Evolutionary conservation across 208 protist species (phyloP).

Genomic region (Crithidia sp.): DNA sequence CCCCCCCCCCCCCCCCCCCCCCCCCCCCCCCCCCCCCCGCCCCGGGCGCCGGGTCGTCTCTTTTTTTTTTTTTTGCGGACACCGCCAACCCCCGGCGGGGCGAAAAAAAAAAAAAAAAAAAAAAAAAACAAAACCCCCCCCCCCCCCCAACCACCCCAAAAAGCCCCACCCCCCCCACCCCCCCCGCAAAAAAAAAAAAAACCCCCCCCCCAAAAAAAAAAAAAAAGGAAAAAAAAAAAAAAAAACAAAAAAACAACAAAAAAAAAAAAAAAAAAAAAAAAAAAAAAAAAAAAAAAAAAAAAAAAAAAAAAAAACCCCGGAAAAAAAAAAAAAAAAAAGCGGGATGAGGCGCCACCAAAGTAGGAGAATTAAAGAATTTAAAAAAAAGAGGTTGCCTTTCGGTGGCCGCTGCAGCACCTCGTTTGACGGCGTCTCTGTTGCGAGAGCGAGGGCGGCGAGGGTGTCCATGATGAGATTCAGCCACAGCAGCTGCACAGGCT

Average conservation of each 20-base stretch:
- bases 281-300: not conserved
- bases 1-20: too few species aligned
- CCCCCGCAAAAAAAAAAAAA: too few species aligned
- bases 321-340: constrained; percentile 19
- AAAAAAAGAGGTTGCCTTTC: constrained; percentile 38
- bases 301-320: too few species aligned
- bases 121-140: constrained; percentile 2
- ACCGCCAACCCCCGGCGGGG: too few species aligned
- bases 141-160: too few species aligned
- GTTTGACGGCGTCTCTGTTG: constrained; percentile 87
- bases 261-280: not conserved
- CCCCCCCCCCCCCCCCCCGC: too few species aligned
- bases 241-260: not conserved
- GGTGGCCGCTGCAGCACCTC: constrained; percentile 75
- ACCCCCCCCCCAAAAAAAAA: too few species aligned
- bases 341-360: too few species aligned
- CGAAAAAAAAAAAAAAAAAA: constrained; percentile 17
- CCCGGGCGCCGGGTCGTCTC: too few species aligned
- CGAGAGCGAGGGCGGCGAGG: constrained; percentile 90
- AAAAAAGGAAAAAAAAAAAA: constrained; percentile 24
- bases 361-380: too few species aligned
- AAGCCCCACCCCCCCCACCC: too few species aligned
- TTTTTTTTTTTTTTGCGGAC: too few species aligned
- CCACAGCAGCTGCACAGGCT: constrained; percentile 94
- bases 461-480: constrained; percentile 96